phyloP scores from a whole-genome alignment of 2,329 filamentous ascomycete genomes.

The Sporothrix phasma region DNA sequence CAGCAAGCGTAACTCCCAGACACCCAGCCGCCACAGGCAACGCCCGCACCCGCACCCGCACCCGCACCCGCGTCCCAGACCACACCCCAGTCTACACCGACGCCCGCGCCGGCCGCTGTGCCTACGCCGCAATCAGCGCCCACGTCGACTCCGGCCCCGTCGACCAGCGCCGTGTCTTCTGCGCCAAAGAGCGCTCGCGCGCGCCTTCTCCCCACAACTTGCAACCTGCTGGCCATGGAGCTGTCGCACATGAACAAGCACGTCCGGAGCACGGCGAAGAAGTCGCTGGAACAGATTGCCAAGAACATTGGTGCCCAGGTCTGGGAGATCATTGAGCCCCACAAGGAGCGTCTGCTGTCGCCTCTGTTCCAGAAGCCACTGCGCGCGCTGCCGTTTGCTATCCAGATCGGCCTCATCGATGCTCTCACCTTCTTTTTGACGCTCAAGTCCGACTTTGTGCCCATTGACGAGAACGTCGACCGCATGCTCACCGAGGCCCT shows the following conservation, averaged over 20 bases:
- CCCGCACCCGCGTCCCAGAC: background rate
- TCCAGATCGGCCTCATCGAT: constrained; percentile 97
- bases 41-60: background rate
- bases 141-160: constrained; percentile 36
- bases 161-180: background rate
- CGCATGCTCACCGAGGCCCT: constrained; percentile 87
- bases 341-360: constrained; percentile 79
- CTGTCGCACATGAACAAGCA: constrained; percentile 93
- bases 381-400: constrained; percentile 81
- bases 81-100: background rate
- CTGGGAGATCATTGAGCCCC: constrained; percentile 78
- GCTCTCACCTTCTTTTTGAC: constrained; percentile 92
- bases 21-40: background rate
- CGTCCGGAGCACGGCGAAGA: constrained; percentile 78
- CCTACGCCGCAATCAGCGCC: constrained; percentile 40
- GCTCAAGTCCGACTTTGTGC: constrained; percentile 77
- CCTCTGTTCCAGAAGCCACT: constrained; percentile 95
- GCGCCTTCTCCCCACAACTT: constrained; percentile 51
- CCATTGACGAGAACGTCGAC: constrained; percentile 86
- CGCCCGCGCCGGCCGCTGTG: background rate
- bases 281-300: constrained; percentile 70
- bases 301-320: constrained; percentile 68
- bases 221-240: constrained; percentile 76
- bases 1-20: constrained; percentile 7
- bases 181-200: constrained; percentile 27